A percentile compares a stretch with the other conserved stretches of the same genome.
These are phyloP conservation scores for Hemileia vastatrix DNA, from an alignment of 1,284 basidiomycete species.

Conservation along the genomic window DNA sequence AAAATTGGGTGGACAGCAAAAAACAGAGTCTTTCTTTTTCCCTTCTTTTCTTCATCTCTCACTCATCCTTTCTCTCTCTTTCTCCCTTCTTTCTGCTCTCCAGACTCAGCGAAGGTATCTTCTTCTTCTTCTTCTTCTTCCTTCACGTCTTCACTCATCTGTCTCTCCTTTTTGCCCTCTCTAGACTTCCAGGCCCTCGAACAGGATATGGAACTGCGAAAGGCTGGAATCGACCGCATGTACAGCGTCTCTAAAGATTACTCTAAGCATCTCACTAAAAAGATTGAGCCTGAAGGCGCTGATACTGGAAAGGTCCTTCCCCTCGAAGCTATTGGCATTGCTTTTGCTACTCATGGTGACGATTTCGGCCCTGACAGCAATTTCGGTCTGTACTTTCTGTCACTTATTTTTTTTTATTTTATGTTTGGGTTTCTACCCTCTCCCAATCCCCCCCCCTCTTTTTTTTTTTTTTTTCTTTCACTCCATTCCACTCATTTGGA, in stretches of 20 bases:
- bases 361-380: slow-evolving; percentile 22
- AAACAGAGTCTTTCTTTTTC: slow-evolving; percentile 15
- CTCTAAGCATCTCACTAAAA: slow-evolving; percentile 21
- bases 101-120: neutral
- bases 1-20: slow-evolving; percentile 22
- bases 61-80: neutral
- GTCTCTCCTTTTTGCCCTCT: neutral
- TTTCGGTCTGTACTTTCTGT: slow-evolving; percentile 14
- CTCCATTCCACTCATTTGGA: no score
- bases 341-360: slow-evolving; percentile 20
- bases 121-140: neutral
- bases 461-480: no score
- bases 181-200: slow-evolving; percentile 22
- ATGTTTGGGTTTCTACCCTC: no score
- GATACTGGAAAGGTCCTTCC: slow-evolving; percentile 23
- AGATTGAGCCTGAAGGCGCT: slow-evolving; percentile 17
- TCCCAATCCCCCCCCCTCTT: no score
- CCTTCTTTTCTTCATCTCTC: neutral
- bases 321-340: slow-evolving; percentile 21
- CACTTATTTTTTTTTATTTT: neutral
- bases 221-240: slow-evolving; percentile 18
- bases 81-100: neutral
- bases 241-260: slow-evolving; percentile 22
- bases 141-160: neutral
- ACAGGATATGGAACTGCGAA: slow-evolving; percentile 21